Percentiles rank a stretch among this genome's conserved stretches.
Evolutionary conservation across 257 asterid genomes (phyloP).

Genomic region (Plantago major): DNA sequence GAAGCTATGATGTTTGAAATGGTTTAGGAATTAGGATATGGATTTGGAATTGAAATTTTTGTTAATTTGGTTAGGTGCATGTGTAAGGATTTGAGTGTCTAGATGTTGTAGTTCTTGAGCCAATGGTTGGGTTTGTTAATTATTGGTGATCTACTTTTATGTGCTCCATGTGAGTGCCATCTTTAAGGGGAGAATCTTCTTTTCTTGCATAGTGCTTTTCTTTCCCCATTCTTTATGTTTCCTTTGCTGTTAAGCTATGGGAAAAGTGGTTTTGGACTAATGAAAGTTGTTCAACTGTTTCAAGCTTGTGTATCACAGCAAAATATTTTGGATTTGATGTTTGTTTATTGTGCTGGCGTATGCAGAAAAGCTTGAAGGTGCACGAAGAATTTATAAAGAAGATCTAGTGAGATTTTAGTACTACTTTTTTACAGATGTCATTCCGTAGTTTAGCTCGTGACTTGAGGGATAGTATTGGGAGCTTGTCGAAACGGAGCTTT

Average conservation of each 20-base stretch:
- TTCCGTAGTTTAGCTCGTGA: constrained; percentile 83
- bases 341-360: constrained; percentile 10
- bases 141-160: constrained; percentile 31
- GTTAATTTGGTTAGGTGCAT: neutral
- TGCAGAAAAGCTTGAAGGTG: constrained; percentile 23
- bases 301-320: constrained; percentile 13
- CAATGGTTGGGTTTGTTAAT: constrained; percentile 9
- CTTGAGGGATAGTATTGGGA: constrained; percentile 75
- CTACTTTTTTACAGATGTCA: constrained; percentile 45
- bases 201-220: constrained; percentile 78
- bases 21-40: constrained; percentile 1
- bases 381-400: neutral
- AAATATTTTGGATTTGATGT: constrained; percentile 21
- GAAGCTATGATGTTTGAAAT: constrained; percentile 13
- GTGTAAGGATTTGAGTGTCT: too few relatives aligned
- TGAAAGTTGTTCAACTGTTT: constrained; percentile 20
- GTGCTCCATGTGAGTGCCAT: constrained; percentile 48
- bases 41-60: constrained; percentile 31
- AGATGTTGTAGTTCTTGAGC: constrained; percentile 23
- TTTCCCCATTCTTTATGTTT: constrained; percentile 31
- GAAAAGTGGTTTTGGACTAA: constrained; percentile 26
- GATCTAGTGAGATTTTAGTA: constrained; percentile 13
- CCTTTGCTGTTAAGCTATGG: constrained; percentile 57
- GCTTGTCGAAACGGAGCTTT: constrained; percentile 66
- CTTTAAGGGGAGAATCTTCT: constrained; percentile 71